Evolutionary conservation across 2,329 filamentous ascomycete genomes (phyloP).

Genomic region (Lachnellula hyalina): DNA sequence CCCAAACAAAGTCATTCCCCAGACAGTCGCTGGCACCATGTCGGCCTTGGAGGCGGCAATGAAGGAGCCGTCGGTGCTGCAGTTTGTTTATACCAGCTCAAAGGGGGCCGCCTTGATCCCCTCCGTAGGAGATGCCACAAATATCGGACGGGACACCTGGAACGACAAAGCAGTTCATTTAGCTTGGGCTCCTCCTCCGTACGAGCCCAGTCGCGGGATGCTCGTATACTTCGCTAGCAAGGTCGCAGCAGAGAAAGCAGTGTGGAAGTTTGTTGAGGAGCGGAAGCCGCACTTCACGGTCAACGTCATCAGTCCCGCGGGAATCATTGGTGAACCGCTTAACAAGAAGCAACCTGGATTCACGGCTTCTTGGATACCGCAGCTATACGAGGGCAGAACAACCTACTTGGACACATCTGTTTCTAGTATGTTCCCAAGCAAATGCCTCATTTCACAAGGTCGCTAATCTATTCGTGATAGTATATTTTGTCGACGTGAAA

Average conservation of each 20-base stretch:
- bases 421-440: background rate
- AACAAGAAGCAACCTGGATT: background rate
- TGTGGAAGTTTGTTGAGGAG: slow-evolving; percentile 36
- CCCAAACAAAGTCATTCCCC: slow-evolving; percentile 37
- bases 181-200: slow-evolving; percentile 36
- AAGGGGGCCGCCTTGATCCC: slow-evolving; percentile 20
- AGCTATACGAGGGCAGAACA: background rate
- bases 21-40: slow-evolving; percentile 26
- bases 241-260: slow-evolving; percentile 32
- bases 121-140: slow-evolving; percentile 17
- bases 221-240: slow-evolving; percentile 38
- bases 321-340: slow-evolving; percentile 10
- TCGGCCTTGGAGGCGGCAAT: slow-evolving; percentile 34
- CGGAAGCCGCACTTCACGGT: slow-evolving; percentile 27
- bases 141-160: slow-evolving; percentile 30
- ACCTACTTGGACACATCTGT: background rate
- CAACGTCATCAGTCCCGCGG: slow-evolving; percentile 23
- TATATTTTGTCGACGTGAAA: slow-evolving; percentile 18
- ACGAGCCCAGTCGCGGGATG: slow-evolving; percentile 12
- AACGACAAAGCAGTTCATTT: slow-evolving; percentile 31
- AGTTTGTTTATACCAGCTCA: slow-evolving; percentile 37
- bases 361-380: background rate
- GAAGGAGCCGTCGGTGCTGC: slow-evolving; percentile 31
- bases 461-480: background rate
- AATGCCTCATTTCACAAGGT: background rate